Evolutionary conservation across 305 asterid species (phyloP), one percentile per base, ranked within the genome.

Genomic region (Solanum aculeatissimum): DNA sequence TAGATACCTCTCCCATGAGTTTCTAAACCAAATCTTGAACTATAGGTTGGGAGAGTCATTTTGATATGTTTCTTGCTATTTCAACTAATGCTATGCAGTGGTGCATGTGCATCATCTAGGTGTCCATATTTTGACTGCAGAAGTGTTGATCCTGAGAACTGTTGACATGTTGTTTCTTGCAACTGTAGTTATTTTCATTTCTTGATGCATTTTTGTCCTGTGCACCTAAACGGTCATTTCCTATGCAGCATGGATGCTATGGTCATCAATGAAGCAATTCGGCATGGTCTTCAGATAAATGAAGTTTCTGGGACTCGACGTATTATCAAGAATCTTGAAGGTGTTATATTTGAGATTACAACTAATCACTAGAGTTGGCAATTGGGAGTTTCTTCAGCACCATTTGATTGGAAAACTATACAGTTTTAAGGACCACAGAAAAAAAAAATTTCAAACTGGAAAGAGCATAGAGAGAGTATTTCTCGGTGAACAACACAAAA

Each of bases 291-390:
- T 87, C 84, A 42, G 55, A 84, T 95, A 74, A 87, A 86, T 68
- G 98, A 94, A 91, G 92, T 93, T 35, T 87, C 83, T 69, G 98
- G 95, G 87, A 94, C 97, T 71, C 95, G 95, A 13, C 60, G 87
- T 47, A 85, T 86, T 7, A 87, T 94, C 80, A 87, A 89, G 89
- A 87, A 93, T 87, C 96, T 90, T 58, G 91, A 89, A 87, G 99
- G 99, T 66, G 95, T 92, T 57, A 89, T 95, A 32, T 95, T 85
- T 77, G 97, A 95, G 90, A 88, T 94, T 51, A 87, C 38, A 7
- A 83, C 25, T 83, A 70, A 51, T 58, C 45, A 70, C 43, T 83
- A 69, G 54, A 83, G 49, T 66, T 65, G 77, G 38, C 47, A 53
- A 29, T 53, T 32, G 10, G 63, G 65, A 78, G 32, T 78, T 71